Conservation (phyloP, 1,284 basidiomycete species). For the Pyrrhoderma lamaoense region DNA sequence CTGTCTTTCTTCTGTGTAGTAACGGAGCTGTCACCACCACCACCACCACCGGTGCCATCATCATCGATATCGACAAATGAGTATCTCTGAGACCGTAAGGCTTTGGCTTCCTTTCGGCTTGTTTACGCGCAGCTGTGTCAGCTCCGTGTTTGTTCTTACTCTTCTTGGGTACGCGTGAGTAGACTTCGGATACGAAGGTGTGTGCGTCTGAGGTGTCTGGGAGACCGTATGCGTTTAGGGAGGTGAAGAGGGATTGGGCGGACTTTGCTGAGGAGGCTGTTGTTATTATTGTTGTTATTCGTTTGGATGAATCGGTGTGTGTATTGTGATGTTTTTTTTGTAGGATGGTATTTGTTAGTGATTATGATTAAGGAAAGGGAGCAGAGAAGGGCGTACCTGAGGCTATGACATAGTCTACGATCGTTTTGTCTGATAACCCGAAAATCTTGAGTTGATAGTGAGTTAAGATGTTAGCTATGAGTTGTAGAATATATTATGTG, state of each 20-base stretch:
- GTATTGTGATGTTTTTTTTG: no score
- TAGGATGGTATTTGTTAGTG: no score
- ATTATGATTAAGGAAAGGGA: no score
- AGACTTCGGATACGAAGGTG: slow-evolving; percentile 74
- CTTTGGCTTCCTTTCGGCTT: slow-evolving; percentile 66
- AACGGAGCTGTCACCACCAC: no score
- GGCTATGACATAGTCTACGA: slow-evolving; percentile 80
- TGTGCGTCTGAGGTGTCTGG: slow-evolving; percentile 75
- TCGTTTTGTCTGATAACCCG: slow-evolving; percentile 74
- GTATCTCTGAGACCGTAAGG: slow-evolving; percentile 69
- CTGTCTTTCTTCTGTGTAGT: slow-evolving; percentile 28
- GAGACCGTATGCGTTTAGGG: slow-evolving; percentile 73
- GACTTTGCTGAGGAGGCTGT: slow-evolving; percentile 78
- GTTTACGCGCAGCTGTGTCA: slow-evolving; percentile 38
- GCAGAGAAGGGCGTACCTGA: slow-evolving; percentile 48
- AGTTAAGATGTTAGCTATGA: slow-evolving; percentile 4
- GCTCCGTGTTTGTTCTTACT: slow-evolving; percentile 48
- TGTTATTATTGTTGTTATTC: no score
- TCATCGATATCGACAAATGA: slow-evolving; percentile 76
- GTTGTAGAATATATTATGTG: not conserved
- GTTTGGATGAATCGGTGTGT: no score
- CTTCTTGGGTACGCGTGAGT: slow-evolving; percentile 66
- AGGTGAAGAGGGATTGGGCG: slow-evolving; percentile 67
- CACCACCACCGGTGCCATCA: slow-evolving; percentile 30
- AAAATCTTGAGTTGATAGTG: slow-evolving; percentile 48